Conservation (phyloP, 768 basidiomycete genomes). For the Collybiopsis confluens region DNA sequence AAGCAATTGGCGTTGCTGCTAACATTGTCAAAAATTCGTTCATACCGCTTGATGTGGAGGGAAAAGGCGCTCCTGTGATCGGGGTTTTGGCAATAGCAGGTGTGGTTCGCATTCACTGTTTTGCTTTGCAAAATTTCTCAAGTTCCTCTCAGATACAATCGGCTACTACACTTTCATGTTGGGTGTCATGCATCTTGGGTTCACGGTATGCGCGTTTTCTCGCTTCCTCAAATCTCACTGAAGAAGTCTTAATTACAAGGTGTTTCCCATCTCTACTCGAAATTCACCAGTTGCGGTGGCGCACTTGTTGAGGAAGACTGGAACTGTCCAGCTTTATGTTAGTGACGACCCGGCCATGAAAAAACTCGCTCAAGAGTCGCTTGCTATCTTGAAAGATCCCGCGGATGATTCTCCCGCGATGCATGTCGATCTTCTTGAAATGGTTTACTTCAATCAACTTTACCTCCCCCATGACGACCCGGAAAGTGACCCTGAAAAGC, state of each 20-base stretch:
- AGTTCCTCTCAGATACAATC: constrained; percentile 13
- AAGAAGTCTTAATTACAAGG: not conserved
- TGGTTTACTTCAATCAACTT: no score
- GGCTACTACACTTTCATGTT: constrained; percentile 8
- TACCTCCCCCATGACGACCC: no score
- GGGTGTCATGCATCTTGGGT: constrained; percentile 10
- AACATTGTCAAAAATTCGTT: constrained; percentile 1
- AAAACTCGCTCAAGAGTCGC: not conserved
- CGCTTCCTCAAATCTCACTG: not conserved
- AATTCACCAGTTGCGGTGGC: constrained; percentile 27
- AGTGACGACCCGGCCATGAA: constrained; percentile 10
- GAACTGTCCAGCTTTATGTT: constrained; percentile 13
- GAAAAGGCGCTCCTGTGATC: not conserved
- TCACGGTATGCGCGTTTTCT: not conserved
- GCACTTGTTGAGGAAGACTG: constrained; percentile 20
- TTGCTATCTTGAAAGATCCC: not conserved
- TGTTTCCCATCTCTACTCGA: constrained; percentile 29
- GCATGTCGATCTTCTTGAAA: no score
- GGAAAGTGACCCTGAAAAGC: no score
- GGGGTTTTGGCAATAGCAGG: constrained; percentile 14
- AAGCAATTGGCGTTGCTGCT: constrained; percentile 16
- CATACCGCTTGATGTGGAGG: not conserved
- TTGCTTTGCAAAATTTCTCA: not conserved
- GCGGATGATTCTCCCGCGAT: no score
- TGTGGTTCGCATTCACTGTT: constrained; percentile 9